Percentiles rank a stretch among this genome's conserved stretches.
These are phyloP conservation scores for Rugosomyces carneus DNA, from an alignment of 1,284 basidiomycete genomes.

Conservation along the genomic window DNA sequence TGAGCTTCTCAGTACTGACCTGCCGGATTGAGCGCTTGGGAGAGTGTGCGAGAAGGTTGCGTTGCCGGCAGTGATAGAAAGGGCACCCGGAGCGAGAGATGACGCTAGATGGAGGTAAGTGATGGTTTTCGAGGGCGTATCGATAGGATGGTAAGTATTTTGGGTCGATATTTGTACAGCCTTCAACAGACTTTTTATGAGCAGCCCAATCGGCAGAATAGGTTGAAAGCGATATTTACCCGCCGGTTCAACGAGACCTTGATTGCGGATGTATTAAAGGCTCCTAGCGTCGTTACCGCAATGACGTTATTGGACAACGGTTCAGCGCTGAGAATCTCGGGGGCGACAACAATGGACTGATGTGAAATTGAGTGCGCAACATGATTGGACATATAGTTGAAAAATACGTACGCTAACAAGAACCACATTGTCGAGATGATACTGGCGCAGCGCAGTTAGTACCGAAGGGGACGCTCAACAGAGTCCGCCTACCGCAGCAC, in stretches of 20 bases:
- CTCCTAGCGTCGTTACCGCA: constrained; percentile 40
- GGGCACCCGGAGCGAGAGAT: constrained; percentile 31
- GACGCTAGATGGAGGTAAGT: constrained; percentile 38
- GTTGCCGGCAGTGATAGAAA: constrained; percentile 34
- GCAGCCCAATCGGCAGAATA: background rate
- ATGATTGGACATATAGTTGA: background rate
- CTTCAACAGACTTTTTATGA: constrained; percentile 19
- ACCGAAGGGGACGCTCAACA: background rate
- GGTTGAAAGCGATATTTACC: constrained; percentile 18
- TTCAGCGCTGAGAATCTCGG: constrained; percentile 43
- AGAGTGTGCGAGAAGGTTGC: constrained; percentile 34
- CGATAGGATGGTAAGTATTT: constrained; percentile 33
- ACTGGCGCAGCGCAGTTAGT: constrained; percentile 20
- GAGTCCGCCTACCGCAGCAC: constrained; percentile 32
- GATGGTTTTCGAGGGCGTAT: constrained; percentile 39
- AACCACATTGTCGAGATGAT: constrained; percentile 42
- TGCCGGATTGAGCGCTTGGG: constrained; percentile 35
- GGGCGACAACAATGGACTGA: constrained; percentile 35
- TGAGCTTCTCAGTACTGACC: constrained; percentile 16
- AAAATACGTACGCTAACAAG: constrained; percentile 30
- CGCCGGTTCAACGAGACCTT: constrained; percentile 33
- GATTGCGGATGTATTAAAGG: constrained; percentile 34
- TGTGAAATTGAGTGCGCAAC: too few species aligned
- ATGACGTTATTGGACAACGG: constrained; percentile 39
- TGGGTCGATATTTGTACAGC: constrained; percentile 26